Percentiles rank a stretch among this genome's conserved stretches.
Evolutionary conservation across 768 basidiomycete genomes (phyloP).

Genomic region (Termitomyces sp.): DNA sequence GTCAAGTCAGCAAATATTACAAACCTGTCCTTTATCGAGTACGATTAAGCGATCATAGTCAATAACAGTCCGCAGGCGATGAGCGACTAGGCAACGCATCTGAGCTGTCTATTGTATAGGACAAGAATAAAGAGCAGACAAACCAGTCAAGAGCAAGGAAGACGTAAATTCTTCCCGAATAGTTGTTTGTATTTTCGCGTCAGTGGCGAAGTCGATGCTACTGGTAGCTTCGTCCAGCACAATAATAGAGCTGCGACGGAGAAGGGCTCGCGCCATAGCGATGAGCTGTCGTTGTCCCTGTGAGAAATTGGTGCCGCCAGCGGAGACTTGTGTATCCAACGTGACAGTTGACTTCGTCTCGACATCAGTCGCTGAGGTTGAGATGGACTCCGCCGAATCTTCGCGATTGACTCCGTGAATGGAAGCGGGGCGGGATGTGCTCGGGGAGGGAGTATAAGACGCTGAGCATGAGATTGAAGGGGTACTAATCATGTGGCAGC

Average conservation of each 20-base stretch:
- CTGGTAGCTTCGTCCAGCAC: constrained; percentile 83
- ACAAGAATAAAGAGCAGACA: constrained; percentile 14
- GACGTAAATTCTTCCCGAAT: constrained; percentile 82
- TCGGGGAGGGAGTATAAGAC: constrained; percentile 39
- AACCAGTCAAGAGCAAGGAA: constrained; percentile 69
- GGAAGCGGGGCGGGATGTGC: constrained; percentile 38
- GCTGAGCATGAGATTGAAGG: constrained; percentile 43
- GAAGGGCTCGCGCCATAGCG: constrained; percentile 77
- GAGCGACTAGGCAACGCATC: constrained; percentile 44
- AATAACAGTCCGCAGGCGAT: constrained; percentile 71
- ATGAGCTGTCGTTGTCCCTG: constrained; percentile 89
- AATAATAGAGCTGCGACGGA: constrained; percentile 67
- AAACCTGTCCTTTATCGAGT: constrained; percentile 62
- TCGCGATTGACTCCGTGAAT: constrained; percentile 33
- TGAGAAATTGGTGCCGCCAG: constrained; percentile 88
- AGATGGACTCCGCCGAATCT: constrained; percentile 32
- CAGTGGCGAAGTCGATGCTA: constrained; percentile 83
- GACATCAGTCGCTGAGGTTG: constrained; percentile 44
- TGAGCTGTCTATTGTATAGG: not conserved
- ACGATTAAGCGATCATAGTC: constrained; percentile 80
- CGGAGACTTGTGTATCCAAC: constrained; percentile 74
- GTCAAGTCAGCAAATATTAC: not conserved
- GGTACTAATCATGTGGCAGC: constrained; percentile 72
- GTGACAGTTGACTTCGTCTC: constrained; percentile 54
- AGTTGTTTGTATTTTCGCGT: constrained; percentile 84